A percentile compares a stretch with the other conserved stretches of the same genome.
phyloP scores from a whole-genome alignment of 768 basidiomycete species.

The Holtermanniella nyarrowii region DNA sequence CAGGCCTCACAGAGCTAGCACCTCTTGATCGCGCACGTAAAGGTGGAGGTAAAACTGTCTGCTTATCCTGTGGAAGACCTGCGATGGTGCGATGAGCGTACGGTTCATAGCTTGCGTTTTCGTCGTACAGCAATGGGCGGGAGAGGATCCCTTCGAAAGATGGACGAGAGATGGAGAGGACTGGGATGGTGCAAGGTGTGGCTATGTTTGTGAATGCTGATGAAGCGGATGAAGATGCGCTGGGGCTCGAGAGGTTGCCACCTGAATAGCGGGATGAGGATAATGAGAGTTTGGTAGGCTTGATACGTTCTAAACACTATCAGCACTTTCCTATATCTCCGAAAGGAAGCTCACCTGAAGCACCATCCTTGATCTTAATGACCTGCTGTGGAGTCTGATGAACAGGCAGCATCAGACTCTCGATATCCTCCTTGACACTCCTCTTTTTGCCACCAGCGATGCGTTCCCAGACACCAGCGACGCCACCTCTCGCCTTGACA shows the following conservation, averaged over 20 bases:
- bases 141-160: constrained; percentile 2
- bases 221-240: not conserved
- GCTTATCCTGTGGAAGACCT: not conserved
- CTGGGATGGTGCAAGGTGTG: not conserved
- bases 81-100: not conserved
- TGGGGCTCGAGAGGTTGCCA: not conserved
- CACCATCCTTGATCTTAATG: not conserved
- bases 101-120: not conserved
- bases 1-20: not conserved
- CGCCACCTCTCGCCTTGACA: not conserved
- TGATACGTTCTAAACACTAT: not conserved
- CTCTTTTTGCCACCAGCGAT: not conserved
- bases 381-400: too few relatives aligned
- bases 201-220: not conserved
- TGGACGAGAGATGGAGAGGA: constrained; percentile 13
- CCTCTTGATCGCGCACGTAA: not conserved
- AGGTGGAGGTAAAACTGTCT: not conserved
- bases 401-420: not conserved
- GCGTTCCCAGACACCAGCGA: not conserved
- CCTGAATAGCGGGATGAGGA: not conserved
- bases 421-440: not conserved
- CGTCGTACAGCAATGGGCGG: not conserved
- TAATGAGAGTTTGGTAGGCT: not conserved
- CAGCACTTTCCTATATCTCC: not conserved
- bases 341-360: not conserved